A percentile compares a stretch with the other conserved stretches of the same genome.
phyloP scores from a whole-genome alignment of 1,284 basidiomycete species.

The Trichosporon faecale region DNA sequence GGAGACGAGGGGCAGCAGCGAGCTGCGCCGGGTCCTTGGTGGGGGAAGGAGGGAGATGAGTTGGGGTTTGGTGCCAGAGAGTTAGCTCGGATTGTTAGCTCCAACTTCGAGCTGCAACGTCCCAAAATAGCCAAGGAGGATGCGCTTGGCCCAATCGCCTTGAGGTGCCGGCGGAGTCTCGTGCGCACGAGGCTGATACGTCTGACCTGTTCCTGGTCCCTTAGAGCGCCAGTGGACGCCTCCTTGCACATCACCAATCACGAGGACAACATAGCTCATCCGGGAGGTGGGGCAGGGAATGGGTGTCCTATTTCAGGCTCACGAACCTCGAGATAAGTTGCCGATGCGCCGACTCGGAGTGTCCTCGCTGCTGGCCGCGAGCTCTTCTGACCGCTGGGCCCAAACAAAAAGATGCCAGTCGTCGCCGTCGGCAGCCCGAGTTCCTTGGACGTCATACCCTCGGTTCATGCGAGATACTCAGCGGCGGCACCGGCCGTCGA shows the following conservation, averaged over 20 bases:
- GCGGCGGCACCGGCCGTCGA: not conserved
- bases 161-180: not conserved
- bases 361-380: not conserved
- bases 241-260: not conserved
- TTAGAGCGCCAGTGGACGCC: too few relatives aligned
- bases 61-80: not conserved
- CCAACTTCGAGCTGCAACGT: not conserved
- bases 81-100: not conserved
- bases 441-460: not conserved
- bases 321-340: not conserved
- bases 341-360: not conserved
- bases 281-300: not conserved
- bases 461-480: not conserved
- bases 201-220: not conserved
- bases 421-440: not conserved
- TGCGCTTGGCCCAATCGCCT: not conserved
- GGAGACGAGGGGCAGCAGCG: too few relatives aligned
- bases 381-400: not conserved
- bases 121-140: not conserved
- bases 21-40: not conserved
- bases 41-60: not conserved
- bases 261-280: not conserved
- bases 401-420: too few relatives aligned
- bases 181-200: not conserved
- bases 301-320: not conserved